Evolutionary conservation across 441 rosid genomes (phyloP), one percentile per base, ranked within the genome.

Genomic region (Populus hybrid): DNA sequence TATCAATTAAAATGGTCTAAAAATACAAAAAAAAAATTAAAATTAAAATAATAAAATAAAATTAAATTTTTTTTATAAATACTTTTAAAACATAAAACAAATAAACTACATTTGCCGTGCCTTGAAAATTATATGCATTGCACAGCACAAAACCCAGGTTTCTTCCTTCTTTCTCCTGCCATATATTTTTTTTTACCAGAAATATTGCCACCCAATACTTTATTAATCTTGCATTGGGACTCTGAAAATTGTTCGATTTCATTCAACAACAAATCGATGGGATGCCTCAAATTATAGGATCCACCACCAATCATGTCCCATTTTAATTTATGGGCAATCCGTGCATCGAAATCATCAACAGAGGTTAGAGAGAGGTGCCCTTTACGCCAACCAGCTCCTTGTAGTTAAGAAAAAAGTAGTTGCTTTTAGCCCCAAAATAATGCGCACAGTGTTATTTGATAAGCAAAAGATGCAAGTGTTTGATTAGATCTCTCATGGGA

Each of bases 301-400:
- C 73, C 76, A 73, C 57, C 34, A 19, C n/a, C 73, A 68, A 67
- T 67, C 53, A 24, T 32, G 79, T 26, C 6, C 11, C 57, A 21
- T 32, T 57, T 69, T 10, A 12, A 61, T 2, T 50, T 76, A 19
- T 69, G 12, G 73, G 66, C 18, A 71, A 65, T 72, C 78, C 77
- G 80, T 81, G 70, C 83, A 71, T 75, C 79, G 7, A 71, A 10
- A 75, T 61, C 69, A 59, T 76, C 32, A 19, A 28, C 40, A 71
- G 75, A 32, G 19, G 76, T 26, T 24, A 35, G 66, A 9, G 5
- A 9, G 28, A 36, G 10, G 3, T 67, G 50, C 23, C 71, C 76
- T 42, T 73, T 59, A 57, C 71, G 68, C 71, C 73, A 61, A 77
- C 64, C 38, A 74, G 46, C 50, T 34, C 24, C 40, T 68, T 50